Evolutionary conservation across 225 moss, liverwort and hornwort genomes (phyloP).

Genomic region (Thuidium tamariscinum): DNA sequence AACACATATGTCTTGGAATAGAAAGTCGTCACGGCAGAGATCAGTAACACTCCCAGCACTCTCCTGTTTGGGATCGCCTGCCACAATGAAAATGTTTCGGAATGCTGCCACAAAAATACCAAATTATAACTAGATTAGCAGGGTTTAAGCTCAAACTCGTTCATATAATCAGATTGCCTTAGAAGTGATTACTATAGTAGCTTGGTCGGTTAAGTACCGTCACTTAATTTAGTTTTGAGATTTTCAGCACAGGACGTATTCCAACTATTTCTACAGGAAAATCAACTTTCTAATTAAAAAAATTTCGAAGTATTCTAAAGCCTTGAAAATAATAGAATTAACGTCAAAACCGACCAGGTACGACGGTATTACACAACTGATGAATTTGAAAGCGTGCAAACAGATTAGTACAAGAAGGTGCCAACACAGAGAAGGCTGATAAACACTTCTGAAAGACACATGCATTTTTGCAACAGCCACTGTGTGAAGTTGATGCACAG

Average conservation of each 20-base stretch:
- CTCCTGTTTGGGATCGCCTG: constrained; percentile 53
- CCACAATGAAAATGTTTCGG: constrained; percentile 51
- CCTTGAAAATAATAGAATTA: background rate
- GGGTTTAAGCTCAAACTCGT: background rate
- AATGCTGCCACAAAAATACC: constrained; percentile 33
- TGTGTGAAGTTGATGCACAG: background rate
- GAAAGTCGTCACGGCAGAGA: constrained; percentile 43
- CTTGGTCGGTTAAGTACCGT: background rate
- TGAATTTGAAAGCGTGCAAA: background rate
- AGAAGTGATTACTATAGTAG: background rate
- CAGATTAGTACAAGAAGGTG: background rate
- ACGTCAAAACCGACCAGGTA: background rate
- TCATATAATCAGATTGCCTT: background rate
- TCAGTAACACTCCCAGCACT: constrained; percentile 40
- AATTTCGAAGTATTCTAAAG: background rate
- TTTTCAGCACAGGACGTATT: background rate
- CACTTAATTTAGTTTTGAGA: background rate
- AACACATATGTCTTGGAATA: constrained; percentile 42
- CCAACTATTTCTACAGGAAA: background rate
- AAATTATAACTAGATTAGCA: background rate
- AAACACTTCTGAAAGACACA: background rate
- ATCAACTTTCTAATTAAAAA: background rate
- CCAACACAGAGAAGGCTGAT: no score
- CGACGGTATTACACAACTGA: background rate
- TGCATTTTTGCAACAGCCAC: background rate